A percentile compares a stretch with the other conserved stretches of the same genome.
Evolutionary conservation across 2,329 filamentous ascomycete species (phyloP).

Genomic region (Coniochaeta prunicola): DNA sequence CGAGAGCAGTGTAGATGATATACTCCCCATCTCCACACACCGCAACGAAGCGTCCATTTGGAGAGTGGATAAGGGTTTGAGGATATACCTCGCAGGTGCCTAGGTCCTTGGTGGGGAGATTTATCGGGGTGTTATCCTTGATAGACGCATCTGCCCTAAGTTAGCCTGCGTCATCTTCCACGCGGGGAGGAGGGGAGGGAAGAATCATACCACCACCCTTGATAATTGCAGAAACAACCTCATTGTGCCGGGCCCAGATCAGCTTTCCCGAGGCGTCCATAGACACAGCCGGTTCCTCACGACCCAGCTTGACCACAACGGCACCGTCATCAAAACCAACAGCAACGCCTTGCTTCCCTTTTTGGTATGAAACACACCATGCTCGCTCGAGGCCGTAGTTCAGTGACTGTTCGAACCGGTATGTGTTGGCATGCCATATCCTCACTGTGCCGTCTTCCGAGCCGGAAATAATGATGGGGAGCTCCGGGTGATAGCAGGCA

Average conservation of each 20-base stretch:
- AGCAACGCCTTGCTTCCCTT: constrained; percentile 87
- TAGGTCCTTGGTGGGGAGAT: constrained; percentile 85
- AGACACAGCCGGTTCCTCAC: constrained; percentile 93
- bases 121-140: constrained; percentile 85
- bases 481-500: constrained; percentile 93
- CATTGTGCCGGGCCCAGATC: constrained; percentile 91
- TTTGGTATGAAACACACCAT: constrained; percentile 96
- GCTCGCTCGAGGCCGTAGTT: constrained; percentile 94
- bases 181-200: not conserved
- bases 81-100: constrained; percentile 96
- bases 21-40: constrained; percentile 96
- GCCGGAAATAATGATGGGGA: constrained; percentile 94
- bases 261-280: constrained; percentile 97
- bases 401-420: constrained; percentile 88
- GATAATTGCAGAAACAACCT: constrained; percentile 91
- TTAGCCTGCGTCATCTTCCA: not conserved
- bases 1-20: constrained; percentile 95
- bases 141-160: constrained; percentile 56
- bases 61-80: constrained; percentile 89
- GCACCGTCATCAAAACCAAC: constrained; percentile 97
- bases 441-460: constrained; percentile 97
- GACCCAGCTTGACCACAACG: constrained; percentile 94
- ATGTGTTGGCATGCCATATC: constrained; percentile 98
- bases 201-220: constrained; percentile 64
- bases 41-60: constrained; percentile 78